Base-by-base conservation (phyloP, 768 basidiomycete species). In the Agrocybe chaxingu region DNA sequence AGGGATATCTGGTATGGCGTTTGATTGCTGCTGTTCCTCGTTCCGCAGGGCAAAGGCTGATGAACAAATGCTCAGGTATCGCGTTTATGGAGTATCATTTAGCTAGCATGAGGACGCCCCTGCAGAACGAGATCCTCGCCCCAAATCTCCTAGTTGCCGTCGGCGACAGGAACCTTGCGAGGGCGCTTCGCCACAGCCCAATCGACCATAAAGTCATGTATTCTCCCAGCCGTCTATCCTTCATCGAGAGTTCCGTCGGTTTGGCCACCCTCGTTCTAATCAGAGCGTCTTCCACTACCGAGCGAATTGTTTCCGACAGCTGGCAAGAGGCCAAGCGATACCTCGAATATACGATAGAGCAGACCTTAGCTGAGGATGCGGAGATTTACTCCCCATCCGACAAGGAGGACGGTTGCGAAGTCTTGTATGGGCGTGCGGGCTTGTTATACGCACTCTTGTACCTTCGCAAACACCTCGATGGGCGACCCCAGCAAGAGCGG, bases 401-500 rank as follows among this genome's bases (percentile, higher is more conserved):
- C 8, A 65, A 69, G 31, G 77, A 78, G 33, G 78, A 75, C 50
- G 76, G 73, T 11, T 80, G 78, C 54, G 82, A 84, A 55, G 72
- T 81, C 4, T 67, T 84, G 7, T 82, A 82, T 58, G 81, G 80
- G 2, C 79, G 80, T 42, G 79, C 79, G 12, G 81, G 82, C 1
- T 64, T 82, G 34, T 67, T 84, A 0, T 82, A 82, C 52, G 72
- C 77, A 4, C 62, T 82, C 12, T 66, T 80, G 2, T 69, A 67
- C 31, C 66, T 84, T n/a, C 71, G 77, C 31, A 56, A 55, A 11
- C 58, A 55, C 8, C 32, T 64, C 11, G 33, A 45, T 4, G 53
- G 40, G 7, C 33, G 48, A 8, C 33, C 9, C 2, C 24, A 19
- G n/a, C 44, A 58, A 33, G 55, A 56, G 19, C n/a, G 54, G 16